Evolutionary conservation across 176 grass and related monocot genomes (phyloP).

Genomic region (Oryza rufipogon): DNA sequence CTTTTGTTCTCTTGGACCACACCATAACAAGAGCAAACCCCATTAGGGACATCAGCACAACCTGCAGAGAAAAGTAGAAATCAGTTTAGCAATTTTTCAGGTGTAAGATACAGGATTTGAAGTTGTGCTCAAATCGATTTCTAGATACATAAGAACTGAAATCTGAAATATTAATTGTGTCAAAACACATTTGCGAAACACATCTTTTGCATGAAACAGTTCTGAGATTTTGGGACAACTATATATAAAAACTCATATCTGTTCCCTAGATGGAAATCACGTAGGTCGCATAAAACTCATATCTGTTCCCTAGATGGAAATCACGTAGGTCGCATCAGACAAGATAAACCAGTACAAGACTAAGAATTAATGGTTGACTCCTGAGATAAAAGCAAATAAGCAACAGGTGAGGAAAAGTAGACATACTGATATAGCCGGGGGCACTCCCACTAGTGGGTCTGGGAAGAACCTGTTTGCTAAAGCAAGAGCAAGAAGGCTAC

Average conservation of each 20-base stretch:
- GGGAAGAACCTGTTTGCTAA: conserved; percentile 97
- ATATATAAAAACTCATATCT: not conserved
- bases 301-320: not conserved
- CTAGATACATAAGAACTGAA: not conserved
- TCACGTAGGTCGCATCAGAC: not conserved
- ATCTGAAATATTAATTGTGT: not conserved
- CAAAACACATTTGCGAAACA: not conserved
- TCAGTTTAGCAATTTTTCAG: conserved; percentile 14
- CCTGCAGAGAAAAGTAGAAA: conserved; percentile 49
- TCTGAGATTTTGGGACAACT: not conserved
- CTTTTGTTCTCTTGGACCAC: conserved; percentile 71
- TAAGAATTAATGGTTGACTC: not conserved
- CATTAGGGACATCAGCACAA: conserved; percentile 98
- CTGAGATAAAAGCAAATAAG: conserved; percentile 10
- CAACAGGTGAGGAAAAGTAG: not conserved
- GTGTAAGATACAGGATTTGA: not conserved
- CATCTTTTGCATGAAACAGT: conserved; percentile 2
- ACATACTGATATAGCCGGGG: conserved; percentile 92
- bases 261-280: not conserved
- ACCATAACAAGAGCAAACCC: conserved; percentile 94
- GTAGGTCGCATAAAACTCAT: not conserved
- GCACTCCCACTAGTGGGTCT: conserved; percentile 94
- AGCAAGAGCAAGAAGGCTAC: conserved; percentile 98
- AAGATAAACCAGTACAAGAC: not conserved
- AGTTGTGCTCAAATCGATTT: conserved; percentile 10